A percentile compares a stretch with the other conserved stretches of the same genome.
Evolutionary conservation across 208 protist species (phyloP).

Genomic region (Histomonas meleagridis): DNA sequence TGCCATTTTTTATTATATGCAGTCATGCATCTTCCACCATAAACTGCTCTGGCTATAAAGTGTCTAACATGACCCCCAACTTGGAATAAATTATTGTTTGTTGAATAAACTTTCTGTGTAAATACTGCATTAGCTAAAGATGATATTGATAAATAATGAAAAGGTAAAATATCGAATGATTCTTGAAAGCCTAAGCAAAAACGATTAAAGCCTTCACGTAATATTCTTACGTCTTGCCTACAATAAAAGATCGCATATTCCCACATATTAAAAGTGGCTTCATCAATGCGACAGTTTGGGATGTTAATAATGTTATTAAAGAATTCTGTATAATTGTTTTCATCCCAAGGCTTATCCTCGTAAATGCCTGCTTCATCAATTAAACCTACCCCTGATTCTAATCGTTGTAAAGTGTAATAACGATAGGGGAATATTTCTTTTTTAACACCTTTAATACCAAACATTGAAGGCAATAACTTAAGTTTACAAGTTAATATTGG

Average conservation of each 20-base stretch:
- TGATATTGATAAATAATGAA: neutral
- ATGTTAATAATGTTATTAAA: neutral
- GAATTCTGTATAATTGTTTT: neutral
- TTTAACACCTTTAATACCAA: neutral
- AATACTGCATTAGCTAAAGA: neutral
- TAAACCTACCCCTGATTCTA: neutral
- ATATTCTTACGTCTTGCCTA: neutral
- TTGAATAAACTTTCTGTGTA: neutral
- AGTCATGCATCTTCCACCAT: neutral
- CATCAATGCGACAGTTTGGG: neutral
- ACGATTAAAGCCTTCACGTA: neutral
- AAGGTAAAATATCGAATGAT: neutral
- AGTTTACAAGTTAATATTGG: neutral
- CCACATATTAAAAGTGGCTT: neutral
- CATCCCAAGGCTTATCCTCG: neutral
- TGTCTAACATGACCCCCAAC: neutral
- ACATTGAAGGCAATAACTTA: neutral
- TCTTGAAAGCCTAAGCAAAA: neutral
- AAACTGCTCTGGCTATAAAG: neutral
- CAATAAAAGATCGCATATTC: neutral
- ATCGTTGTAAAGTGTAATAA: neutral
- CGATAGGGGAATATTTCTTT: conserved; percentile 7
- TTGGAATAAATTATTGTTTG: neutral
- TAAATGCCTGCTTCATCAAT: neutral
- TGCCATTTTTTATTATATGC: neutral